A percentile compares a stretch with the other conserved stretches of the same genome.
phyloP scores from a whole-genome alignment of 495 filamentous ascomycete genomes.

The Neurospora sp. region DNA sequence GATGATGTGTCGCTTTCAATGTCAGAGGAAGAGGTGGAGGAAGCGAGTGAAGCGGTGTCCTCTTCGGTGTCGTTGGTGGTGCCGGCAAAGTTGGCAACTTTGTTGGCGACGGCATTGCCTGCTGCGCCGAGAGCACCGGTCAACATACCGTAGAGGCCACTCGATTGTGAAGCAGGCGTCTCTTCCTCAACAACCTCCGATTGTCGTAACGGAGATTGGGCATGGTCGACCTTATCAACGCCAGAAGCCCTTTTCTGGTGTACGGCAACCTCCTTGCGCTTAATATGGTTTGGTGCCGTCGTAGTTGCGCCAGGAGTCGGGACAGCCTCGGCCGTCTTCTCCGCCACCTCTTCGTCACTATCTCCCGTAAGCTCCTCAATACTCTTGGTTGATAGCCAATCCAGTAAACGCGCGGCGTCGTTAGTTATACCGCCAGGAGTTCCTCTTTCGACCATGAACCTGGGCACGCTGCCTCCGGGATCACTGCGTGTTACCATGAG shows the following conservation, averaged over 20 bases:
- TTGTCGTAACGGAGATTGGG: background rate
- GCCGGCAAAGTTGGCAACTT: constrained; percentile 22
- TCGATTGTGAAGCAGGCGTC: constrained; percentile 36
- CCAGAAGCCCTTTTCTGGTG: constrained; percentile 7
- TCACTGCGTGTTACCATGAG: constrained; percentile 94
- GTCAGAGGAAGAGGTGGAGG: background rate
- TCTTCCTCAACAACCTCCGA: constrained; percentile 3
- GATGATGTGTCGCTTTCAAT: constrained; percentile 24
- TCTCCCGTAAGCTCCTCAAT: constrained; percentile 16
- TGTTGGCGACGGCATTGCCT: constrained; percentile 29
- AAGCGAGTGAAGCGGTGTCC: background rate
- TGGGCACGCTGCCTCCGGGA: constrained; percentile 82
- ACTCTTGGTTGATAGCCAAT: constrained; percentile 63
- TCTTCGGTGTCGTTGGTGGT: constrained; percentile 19
- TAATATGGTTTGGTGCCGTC: background rate
- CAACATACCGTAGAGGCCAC: constrained; percentile 42
- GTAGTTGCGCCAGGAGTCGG: background rate
- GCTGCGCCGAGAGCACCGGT: constrained; percentile 33
- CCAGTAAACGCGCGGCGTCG: constrained; percentile 76
- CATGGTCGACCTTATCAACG: constrained; percentile 19
- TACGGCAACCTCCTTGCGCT: background rate
- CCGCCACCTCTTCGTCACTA: constrained; percentile 3
- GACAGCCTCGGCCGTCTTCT: constrained; percentile 4
- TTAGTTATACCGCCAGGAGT: constrained; percentile 74
- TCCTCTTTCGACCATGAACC: constrained; percentile 89